Evolutionary conservation across 176 grass and related monocot genomes (phyloP).

Genomic region (Juncus effusus): DNA sequence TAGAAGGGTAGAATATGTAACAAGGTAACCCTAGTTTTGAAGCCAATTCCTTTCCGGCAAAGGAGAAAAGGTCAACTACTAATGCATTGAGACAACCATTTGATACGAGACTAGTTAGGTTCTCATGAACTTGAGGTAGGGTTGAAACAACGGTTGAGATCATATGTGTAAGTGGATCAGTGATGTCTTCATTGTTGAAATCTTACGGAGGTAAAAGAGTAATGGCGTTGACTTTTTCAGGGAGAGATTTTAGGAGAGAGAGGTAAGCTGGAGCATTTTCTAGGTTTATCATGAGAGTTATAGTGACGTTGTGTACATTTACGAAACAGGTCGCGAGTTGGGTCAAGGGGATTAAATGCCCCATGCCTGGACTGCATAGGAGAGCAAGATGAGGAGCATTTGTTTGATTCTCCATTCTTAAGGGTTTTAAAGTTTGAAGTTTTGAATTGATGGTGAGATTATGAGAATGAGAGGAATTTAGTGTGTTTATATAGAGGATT

Average conservation of each 20-base stretch:
- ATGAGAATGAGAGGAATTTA: no score
- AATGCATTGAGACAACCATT: constrained; percentile 8
- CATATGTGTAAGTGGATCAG: constrained; percentile 8
- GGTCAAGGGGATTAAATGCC: constrained; percentile 9
- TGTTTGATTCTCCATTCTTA: no score
- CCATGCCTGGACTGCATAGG: constrained; percentile 11
- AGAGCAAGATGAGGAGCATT: constrained; percentile 8
- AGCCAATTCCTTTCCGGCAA: constrained; percentile 7
- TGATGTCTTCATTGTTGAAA: constrained; percentile 3
- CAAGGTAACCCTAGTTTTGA: constrained; percentile 16
- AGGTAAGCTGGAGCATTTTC: not conserved
- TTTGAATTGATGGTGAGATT: no score
- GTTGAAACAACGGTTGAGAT: constrained; percentile 8
- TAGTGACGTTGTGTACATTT: not conserved
- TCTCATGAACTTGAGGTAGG: not conserved
- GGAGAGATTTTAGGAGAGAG: constrained; percentile 1
- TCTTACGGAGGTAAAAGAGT: not conserved
- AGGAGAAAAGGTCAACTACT: constrained; percentile 22
- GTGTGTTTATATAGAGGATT: no score
- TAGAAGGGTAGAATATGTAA: constrained; percentile 23
- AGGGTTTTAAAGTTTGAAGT: no score
- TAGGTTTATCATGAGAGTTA: constrained; percentile 16
- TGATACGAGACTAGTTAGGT: not conserved
- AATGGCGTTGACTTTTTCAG: constrained; percentile 6
- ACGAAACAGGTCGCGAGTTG: constrained; percentile 10